Conservation (phyloP, 768 basidiomycete genomes). For the Suillus plorans region DNA sequence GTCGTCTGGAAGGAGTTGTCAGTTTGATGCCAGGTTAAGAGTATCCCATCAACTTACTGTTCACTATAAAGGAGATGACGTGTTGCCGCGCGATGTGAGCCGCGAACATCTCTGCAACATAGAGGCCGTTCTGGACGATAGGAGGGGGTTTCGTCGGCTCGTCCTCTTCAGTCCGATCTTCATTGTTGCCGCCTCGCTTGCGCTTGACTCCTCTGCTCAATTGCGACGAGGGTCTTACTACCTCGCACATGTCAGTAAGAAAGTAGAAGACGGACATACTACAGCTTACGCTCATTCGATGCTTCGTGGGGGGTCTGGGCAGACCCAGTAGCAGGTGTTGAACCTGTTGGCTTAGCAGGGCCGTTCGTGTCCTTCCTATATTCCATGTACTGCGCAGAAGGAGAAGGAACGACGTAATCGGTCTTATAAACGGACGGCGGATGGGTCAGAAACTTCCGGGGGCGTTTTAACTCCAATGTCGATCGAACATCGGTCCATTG, state of each 20-base stretch:
- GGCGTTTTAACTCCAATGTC: neutral
- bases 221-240: no score
- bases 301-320: neutral
- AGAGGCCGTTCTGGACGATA: conserved; percentile 4
- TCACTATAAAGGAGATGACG: neutral
- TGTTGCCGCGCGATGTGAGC: conserved; percentile 1
- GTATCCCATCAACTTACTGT: neutral
- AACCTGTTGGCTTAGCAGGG: neutral
- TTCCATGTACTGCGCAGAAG: neutral
- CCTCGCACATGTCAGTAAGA: no score
- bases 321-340: neutral
- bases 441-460: neutral
- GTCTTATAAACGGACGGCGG: neutral
- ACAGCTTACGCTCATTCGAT: no score
- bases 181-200: no score
- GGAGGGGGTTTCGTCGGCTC: neutral
- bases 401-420: neutral
- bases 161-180: no score
- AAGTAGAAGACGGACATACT: no score
- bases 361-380: neutral
- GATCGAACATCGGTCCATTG: neutral
- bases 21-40: neutral
- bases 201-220: no score
- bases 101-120: conserved; percentile 6
- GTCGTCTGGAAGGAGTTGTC: no score